These are phyloP conservation scores for Auricularia auricula-judae DNA, from an alignment of 768 basidiomycete species.

Conservation along the genomic window DNA sequence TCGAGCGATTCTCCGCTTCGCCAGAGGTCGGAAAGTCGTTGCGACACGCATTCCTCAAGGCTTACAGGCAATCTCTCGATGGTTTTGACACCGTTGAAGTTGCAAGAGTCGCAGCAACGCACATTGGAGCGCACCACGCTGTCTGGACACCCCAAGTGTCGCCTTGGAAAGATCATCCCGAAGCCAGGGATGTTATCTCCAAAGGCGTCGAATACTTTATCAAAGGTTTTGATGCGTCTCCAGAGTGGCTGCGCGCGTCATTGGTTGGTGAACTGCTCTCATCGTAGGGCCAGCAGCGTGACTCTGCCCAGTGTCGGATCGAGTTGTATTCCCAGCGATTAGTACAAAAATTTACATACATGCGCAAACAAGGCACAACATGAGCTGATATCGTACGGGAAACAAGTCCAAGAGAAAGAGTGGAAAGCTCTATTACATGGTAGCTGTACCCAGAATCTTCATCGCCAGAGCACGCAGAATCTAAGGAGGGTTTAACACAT, in stretches of 20 bases:
- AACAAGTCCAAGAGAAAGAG: neutral
- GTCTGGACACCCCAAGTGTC: neutral
- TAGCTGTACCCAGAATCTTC: conserved; percentile 68
- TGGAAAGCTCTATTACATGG: neutral
- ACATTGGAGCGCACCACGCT: neutral
- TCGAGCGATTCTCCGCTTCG: conserved; percentile 35
- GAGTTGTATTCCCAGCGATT: neutral
- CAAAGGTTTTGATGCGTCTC: conserved; percentile 6
- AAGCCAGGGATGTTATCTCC: conserved; percentile 35
- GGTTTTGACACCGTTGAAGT: conserved; percentile 4
- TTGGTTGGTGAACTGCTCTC: neutral
- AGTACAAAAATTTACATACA: too few species aligned
- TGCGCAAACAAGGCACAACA: too few species aligned
- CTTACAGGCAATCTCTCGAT: conserved; percentile 21
- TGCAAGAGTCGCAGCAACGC: neutral
- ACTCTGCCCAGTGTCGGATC: neutral
- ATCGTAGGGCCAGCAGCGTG: neutral
- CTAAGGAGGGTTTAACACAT: conserved; percentile 26
- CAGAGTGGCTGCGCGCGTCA: conserved; percentile 6
- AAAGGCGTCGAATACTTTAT: conserved; percentile 39
- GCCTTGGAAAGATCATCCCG: conserved; percentile 1
- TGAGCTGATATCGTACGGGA: too few species aligned
- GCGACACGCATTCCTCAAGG: conserved; percentile 32
- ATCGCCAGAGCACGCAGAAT: conserved; percentile 71
- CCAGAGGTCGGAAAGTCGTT: conserved; percentile 25